Evolutionary conservation across 257 asterid species (phyloP).

Genomic region (Solanum pennellii): DNA sequence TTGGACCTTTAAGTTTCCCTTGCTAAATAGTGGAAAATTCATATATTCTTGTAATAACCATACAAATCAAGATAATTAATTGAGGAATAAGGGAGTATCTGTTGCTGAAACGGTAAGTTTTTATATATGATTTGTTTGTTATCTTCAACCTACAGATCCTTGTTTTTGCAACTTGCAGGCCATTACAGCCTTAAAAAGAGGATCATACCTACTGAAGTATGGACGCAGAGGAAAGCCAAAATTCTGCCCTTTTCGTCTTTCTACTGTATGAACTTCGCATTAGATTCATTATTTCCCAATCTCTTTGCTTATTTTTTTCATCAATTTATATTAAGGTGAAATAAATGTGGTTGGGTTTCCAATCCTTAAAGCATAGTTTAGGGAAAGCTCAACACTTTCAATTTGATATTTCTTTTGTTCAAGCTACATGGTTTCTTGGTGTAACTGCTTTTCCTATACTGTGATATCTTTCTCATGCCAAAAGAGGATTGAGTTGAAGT

Average conservation of each 20-base stretch:
- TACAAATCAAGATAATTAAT: neutral
- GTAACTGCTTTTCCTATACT: neutral
- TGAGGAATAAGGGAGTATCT: neutral
- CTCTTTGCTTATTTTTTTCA: neutral
- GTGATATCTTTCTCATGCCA: neutral
- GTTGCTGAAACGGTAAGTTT: neutral
- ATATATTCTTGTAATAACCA: neutral
- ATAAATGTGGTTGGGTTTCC: neutral
- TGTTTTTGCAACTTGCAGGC: conserved; percentile 32
- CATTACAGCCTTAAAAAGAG: conserved; percentile 49
- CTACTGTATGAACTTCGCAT: conserved; percentile 30
- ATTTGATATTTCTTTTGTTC: neutral
- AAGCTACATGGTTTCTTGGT: neutral
- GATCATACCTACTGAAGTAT: conserved; percentile 58
- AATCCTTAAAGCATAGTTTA: neutral
- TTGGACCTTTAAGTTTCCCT: neutral
- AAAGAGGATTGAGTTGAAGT: neutral
- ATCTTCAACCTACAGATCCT: neutral
- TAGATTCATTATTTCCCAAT: neutral
- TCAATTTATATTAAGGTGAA: neutral
- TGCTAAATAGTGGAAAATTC: neutral
- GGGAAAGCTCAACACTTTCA: neutral
- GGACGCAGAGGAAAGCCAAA: conserved; percentile 74
- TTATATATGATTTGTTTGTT: neutral
- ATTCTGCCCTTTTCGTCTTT: conserved; percentile 63